phyloP scores from a whole-genome alignment of 202 grass and related monocot species.

The Zizania palustris region DNA sequence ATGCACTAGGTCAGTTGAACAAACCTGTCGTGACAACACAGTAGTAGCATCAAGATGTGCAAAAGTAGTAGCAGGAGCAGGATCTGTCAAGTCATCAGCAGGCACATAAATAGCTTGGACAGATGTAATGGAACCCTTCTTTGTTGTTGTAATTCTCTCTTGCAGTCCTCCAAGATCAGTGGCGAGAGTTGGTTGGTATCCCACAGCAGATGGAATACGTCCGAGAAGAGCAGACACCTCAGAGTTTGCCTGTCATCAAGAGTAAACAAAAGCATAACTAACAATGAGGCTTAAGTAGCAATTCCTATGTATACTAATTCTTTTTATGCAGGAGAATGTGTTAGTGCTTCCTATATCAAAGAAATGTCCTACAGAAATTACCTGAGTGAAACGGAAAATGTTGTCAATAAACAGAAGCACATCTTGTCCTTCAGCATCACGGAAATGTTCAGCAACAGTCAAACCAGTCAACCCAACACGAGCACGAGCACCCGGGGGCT shows the following conservation, averaged over 20 bases:
- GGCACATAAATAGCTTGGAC: conserved; percentile 99
- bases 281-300: neutral
- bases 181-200: conserved; percentile 98
- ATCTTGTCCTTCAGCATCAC: conserved; percentile 97
- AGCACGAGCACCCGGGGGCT: conserved; percentile 97
- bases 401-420: conserved; percentile 99
- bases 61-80: conserved; percentile 97
- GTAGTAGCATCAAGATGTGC: conserved; percentile 99
- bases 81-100: conserved; percentile 99
- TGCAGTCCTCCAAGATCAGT: conserved; percentile 99
- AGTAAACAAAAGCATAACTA: conserved; percentile 23
- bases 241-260: conserved; percentile 80
- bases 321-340: neutral
- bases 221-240: conserved; percentile 99
- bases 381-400: conserved; percentile 99
- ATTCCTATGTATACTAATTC: neutral
- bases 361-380: conserved; percentile 13
- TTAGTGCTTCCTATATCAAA: neutral
- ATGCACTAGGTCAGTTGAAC: neutral
- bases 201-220: conserved; percentile 98
- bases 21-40: conserved; percentile 95
- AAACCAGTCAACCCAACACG: conserved; percentile 95
- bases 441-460: conserved; percentile 98
- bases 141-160: conserved; percentile 98
- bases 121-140: conserved; percentile 99